These are phyloP conservation scores for Apostasia ramifera DNA, from an alignment of 106 monocot species.

Conservation along the genomic window DNA sequence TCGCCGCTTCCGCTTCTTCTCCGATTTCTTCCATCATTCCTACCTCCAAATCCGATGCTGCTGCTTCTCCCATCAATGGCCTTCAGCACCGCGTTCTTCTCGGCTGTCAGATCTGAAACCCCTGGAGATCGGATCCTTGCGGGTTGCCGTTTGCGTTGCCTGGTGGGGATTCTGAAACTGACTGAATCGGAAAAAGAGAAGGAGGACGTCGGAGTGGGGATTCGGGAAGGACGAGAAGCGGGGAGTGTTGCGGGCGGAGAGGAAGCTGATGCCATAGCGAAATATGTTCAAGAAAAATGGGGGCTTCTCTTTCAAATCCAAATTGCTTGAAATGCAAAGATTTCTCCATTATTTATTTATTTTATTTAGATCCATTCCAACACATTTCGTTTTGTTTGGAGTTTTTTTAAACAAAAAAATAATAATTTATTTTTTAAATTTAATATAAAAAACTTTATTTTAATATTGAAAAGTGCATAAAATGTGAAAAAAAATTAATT, in stretches of 20 bases:
- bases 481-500: no score
- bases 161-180: neutral
- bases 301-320: no score
- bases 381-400: no score
- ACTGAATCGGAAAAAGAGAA: neutral
- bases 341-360: no score
- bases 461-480: no score
- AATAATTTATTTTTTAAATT: no score
- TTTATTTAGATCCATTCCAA: no score
- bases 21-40: neutral
- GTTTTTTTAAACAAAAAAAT: no score
- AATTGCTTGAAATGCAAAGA: no score
- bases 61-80: neutral
- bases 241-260: neutral
- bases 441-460: no score
- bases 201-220: neutral
- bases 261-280: neutral
- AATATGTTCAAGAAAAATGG: neutral
- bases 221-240: neutral
- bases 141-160: no score
- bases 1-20: neutral
- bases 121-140: no score
- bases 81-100: neutral
- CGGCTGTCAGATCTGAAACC: neutral
- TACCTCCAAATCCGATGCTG: neutral